A percentile compares a stretch with the other conserved stretches of the same genome.
These are phyloP conservation scores for Ophiostoma sp. DNA, from an alignment of 2,329 filamentous ascomycete species.

Conservation along the genomic window DNA sequence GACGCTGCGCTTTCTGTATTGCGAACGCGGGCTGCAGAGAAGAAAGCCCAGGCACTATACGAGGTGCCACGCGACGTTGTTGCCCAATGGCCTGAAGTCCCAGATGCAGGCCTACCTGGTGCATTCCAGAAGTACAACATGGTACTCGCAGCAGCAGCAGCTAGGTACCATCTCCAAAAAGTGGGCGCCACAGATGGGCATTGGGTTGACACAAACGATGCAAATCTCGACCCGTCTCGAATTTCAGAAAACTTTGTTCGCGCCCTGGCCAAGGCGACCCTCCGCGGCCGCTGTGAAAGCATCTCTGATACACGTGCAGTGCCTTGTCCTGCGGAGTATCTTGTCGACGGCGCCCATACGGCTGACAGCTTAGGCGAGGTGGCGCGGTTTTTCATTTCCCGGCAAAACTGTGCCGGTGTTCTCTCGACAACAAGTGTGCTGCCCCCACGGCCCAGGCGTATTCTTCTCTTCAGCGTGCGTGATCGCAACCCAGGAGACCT, in stretches of 20 bases:
- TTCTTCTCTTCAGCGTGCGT: slow-evolving; percentile 88
- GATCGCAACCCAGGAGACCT: slow-evolving; percentile 58
- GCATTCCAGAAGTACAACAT: slow-evolving; percentile 62
- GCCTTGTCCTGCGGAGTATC: slow-evolving; percentile 71
- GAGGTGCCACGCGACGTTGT: slow-evolving; percentile 51
- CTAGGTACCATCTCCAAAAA: slow-evolving; percentile 29
- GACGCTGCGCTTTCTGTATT: slow-evolving; percentile 54
- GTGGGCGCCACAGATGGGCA: slow-evolving; percentile 1
- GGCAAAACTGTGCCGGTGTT: neutral
- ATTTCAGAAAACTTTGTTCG: slow-evolving; percentile 39
- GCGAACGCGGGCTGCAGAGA: slow-evolving; percentile 55
- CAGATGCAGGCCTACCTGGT: slow-evolving; percentile 43
- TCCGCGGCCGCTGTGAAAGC: slow-evolving; percentile 76
- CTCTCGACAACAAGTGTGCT: slow-evolving; percentile 24
- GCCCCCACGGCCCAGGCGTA: slow-evolving; percentile 35
- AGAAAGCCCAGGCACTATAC: slow-evolving; percentile 45
- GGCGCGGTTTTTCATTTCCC: slow-evolving; percentile 69
- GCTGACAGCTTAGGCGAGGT: slow-evolving; percentile 83
- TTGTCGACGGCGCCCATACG: slow-evolving; percentile 92
- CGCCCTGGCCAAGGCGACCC: slow-evolving; percentile 73
- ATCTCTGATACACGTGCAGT: slow-evolving; percentile 41
- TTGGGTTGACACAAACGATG: slow-evolving; percentile 29
- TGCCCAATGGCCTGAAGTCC: slow-evolving; percentile 48
- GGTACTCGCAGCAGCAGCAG: slow-evolving; percentile 43
- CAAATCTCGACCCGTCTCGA: slow-evolving; percentile 51